Evolutionary conservation across 2,329 filamentous ascomycete genomes (phyloP), one percentile per base, ranked within the genome.

Genomic region (Blastomyces gilchristii): DNA sequence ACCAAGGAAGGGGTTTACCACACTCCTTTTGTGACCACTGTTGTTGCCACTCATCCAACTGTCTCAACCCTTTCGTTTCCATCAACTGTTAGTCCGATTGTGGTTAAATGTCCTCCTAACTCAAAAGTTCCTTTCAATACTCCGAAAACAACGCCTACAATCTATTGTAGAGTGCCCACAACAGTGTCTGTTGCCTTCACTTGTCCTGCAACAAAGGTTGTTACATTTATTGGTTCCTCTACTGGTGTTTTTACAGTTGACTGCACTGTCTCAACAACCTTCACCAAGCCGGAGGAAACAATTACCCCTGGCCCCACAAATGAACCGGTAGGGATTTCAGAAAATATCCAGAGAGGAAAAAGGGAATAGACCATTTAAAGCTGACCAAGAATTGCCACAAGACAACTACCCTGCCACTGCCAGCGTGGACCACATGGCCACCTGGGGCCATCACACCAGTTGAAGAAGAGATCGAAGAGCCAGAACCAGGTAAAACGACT

Each of bases 191-290:
- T 60, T n/a, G 41, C 0, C 12, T 60, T 60, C 22, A 60, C 58
- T 47, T 60, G 58, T 14, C 58, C 58, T n/a, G 58, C 58, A 37
- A 60, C 58, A 49, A 60, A 47, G 34, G 58, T 60, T 41, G 58
- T 60, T 25, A 60, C 58, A 47, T 60, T 60, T 41, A 37, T 60
- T 41, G 58, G 41, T 49, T 25, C 58, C 41, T 60, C 58, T 14
- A 47, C 58, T 22, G 58, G 58, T 28, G 58, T 34, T 49, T 60
- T 49, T 11, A 60, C 45, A 22, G 58, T 60, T 41, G 58, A 60
- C 37, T 60, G 58, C 41, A 60, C 58, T 47, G 39, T 60, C 25
- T 60, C 58, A 47, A 60, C 58, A 47, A 60, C 41, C 34, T 60
- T 60, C 31, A 37, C 58, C 16, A n/a, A 31, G 18, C 14, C 58